Base-by-base conservation (phyloP, 768 basidiomycete genomes). In the Sutorius australiensis region DNA sequence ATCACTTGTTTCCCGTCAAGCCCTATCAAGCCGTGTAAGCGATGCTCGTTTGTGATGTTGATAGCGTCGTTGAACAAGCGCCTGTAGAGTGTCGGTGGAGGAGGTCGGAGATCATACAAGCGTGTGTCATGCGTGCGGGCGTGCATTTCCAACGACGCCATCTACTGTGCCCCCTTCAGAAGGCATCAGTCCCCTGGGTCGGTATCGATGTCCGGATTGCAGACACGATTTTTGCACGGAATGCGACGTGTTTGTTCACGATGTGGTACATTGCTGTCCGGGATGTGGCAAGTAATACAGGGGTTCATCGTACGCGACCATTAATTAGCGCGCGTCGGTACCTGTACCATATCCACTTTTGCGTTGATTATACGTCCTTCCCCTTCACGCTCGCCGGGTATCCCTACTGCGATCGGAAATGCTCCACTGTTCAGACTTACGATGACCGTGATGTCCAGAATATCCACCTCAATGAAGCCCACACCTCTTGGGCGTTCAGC, bases 231-330 rank as follows among this genome's bases (percentile, higher is more conserved):
- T 98, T 65, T 98, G 97, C 67, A 80, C 85, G 24, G 95, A 98
- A 45, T 99, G 97, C 66, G 97, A 99, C 72, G 81, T 95, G 17
- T 97, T 98, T 64, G 85, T 98, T 5, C 97, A 98, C 61, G 92
- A 95, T 56, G 92, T 93, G 19, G 76, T 98, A 17, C 95, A 98
- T 65, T 92, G 90, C 54, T 99, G 95, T 74, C 94, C 95, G 0
- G 89, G 88, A 10, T 92, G 89, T 58, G 86, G 86, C 46, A 76
- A 76, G 54, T 79, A 71, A 81, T 36, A 34, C 19, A 46, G 40
- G 50, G 28, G 46, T 12, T 46, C 11, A 46, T 48, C 40, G 31
- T 34, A 48, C 21, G 21, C n/a, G 28, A 32, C 65, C 93, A 8
- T 10, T 17, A 17, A 11, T 8, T 38, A 10, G 17, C 17, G 8